Evolutionary conservation across 495 filamentous ascomycete species (phyloP).

Genomic region (Aspergillus homomorphus): DNA sequence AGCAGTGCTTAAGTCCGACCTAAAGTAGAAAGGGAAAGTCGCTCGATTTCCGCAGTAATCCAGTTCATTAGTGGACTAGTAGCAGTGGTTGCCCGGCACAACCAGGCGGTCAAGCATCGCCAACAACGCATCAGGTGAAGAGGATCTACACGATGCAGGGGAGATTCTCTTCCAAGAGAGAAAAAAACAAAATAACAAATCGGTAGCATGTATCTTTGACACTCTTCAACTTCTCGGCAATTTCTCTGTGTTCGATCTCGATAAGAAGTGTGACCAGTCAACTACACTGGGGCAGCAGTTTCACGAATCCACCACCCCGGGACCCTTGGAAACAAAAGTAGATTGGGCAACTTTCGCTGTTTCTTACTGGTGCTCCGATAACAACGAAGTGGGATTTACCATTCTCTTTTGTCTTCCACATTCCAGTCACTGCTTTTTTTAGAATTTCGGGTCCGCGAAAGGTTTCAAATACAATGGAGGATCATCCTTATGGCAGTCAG

Average conservation of each 20-base stretch:
- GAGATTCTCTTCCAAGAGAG: neutral
- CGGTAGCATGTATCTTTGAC: neutral
- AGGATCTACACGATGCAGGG: slow-evolving; percentile 1
- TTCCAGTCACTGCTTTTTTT: neutral
- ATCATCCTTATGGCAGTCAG: slow-evolving; percentile 7
- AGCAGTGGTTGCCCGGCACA: slow-evolving; percentile 29
- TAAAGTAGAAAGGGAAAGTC: neutral
- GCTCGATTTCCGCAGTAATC: neutral
- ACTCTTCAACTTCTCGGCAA: neutral
- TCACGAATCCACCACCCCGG: neutral
- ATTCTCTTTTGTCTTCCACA: neutral
- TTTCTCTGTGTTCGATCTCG: neutral
- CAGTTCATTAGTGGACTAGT: neutral
- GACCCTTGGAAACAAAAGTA: neutral
- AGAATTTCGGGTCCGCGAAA: neutral
- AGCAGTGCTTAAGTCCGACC: neutral
- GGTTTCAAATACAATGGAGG: slow-evolving; percentile 3
- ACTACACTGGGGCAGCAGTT: neutral
- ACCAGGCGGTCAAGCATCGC: slow-evolving; percentile 23
- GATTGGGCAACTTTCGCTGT: neutral
- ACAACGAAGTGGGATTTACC: neutral
- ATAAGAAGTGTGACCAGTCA: neutral
- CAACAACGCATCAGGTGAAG: slow-evolving; percentile 8
- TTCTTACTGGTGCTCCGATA: neutral
- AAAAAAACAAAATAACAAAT: neutral